phyloP scores from a whole-genome alignment of 2,329 filamentous ascomycete genomes.

The Huntiella bhutanensis region DNA sequence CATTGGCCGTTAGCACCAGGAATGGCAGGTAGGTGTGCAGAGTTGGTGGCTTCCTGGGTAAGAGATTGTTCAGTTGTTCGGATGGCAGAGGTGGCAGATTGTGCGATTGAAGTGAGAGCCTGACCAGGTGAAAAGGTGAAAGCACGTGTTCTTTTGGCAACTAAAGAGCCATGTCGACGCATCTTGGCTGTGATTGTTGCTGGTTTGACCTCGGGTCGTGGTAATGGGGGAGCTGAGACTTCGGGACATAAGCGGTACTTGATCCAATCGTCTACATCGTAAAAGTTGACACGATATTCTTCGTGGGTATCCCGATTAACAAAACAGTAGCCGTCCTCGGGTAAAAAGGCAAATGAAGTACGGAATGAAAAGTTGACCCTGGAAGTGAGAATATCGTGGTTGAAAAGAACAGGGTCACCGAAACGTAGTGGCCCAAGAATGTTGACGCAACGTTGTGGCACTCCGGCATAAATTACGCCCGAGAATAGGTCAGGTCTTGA shows the following conservation, averaged over 20 bases:
- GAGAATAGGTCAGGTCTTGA: conserved; percentile 67
- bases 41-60: background rate
- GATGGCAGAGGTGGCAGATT: background rate
- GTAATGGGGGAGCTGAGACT: conserved; percentile 5
- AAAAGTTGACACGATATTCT: conserved; percentile 69
- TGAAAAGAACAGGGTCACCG: conserved; percentile 80
- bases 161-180: conserved; percentile 3
- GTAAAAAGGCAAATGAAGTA: conserved; percentile 68
- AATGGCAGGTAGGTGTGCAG: background rate
- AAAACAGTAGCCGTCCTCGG: conserved; percentile 75
- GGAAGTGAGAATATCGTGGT: conserved; percentile 74
- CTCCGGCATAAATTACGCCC: conserved; percentile 70
- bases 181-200: conserved; percentile 6
- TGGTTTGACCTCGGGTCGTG: conserved; percentile 1
- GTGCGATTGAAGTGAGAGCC: background rate
- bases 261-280: conserved; percentile 60
- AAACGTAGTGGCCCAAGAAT: conserved; percentile 78
- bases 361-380: conserved; percentile 86
- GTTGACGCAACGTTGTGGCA: conserved; percentile 73
- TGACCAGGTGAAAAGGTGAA: conserved; percentile 6
- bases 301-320: conserved; percentile 66
- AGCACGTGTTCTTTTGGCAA: conserved; percentile 5
- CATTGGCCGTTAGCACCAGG: background rate
- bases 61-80: background rate
- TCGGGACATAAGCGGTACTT: conserved; percentile 38